Evolutionary conservation across 23 red algal species (phyloP).

Genomic region (Gracilaria vermiculophylla): DNA sequence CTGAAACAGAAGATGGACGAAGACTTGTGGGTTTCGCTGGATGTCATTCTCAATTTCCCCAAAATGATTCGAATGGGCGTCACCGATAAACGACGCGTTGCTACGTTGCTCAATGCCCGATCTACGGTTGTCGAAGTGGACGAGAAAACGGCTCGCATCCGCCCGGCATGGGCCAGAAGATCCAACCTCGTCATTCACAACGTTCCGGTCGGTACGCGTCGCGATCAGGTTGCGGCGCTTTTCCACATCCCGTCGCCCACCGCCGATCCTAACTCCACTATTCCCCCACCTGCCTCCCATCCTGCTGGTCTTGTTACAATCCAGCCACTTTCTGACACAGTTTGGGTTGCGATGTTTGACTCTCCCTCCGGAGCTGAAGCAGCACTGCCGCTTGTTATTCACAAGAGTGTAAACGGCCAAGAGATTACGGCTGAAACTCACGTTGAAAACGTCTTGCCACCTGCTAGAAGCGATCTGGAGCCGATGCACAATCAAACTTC

Average conservation of each 20-base stretch:
- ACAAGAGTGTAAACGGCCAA: slow-evolving; percentile 24
- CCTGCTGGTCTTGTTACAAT: slow-evolving; percentile 26
- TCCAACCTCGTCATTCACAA: slow-evolving; percentile 30
- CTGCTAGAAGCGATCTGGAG: slow-evolving; percentile 12
- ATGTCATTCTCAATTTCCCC: slow-evolving; percentile 73
- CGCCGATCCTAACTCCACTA: neutral
- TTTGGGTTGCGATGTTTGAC: slow-evolving; percentile 59
- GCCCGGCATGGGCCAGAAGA: slow-evolving; percentile 63
- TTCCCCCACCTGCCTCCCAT: neutral
- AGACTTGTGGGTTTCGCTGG: slow-evolving; percentile 74
- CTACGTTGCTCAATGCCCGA: slow-evolving; percentile 35
- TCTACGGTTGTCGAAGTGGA: slow-evolving; percentile 69
- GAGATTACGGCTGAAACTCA: slow-evolving; percentile 25
- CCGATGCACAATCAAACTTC: neutral
- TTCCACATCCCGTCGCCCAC: slow-evolving; percentile 30
- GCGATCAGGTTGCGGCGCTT: slow-evolving; percentile 31
- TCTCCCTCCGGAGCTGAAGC: slow-evolving; percentile 39
- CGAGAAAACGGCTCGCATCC: slow-evolving; percentile 34
- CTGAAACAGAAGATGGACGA: slow-evolving; percentile 82
- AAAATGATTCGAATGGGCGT: slow-evolving; percentile 83
- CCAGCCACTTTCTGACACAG: slow-evolving; percentile 11
- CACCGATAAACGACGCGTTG: slow-evolving; percentile 46
- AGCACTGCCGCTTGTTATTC: slow-evolving; percentile 28
- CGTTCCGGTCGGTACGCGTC: slow-evolving; percentile 23
- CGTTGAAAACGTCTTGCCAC: slow-evolving; percentile 9